Conservation (phyloP, 192 early-diverging fungal species). For the Coemansia javaensis region DNA sequence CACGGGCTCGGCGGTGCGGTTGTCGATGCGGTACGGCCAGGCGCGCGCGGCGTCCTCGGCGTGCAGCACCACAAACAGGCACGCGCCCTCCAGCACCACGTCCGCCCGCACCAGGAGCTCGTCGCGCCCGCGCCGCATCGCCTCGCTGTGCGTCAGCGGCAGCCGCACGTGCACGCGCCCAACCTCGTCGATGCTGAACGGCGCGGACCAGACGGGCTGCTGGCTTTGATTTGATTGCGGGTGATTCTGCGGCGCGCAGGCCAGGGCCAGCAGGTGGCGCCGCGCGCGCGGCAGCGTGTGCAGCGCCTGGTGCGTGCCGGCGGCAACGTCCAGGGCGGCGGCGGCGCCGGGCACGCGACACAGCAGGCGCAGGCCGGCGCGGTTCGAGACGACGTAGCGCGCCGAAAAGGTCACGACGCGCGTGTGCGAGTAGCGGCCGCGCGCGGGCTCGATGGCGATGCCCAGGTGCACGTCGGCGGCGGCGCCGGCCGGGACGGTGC, state of each 20-base stretch:
- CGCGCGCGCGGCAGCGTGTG: conserved; percentile 60
- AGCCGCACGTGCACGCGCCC: conserved; percentile 81
- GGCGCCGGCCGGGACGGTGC: conserved; percentile 59
- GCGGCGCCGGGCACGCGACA: conserved; percentile 62
- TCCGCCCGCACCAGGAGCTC: conserved; percentile 69
- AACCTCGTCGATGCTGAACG: conserved; percentile 82
- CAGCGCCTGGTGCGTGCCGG: conserved; percentile 58
- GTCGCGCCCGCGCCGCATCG: conserved; percentile 16
- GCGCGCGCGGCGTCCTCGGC: conserved; percentile 60
- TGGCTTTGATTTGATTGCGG: too few species aligned
- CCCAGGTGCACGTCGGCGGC: conserved; percentile 71
- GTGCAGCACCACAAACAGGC: conserved; percentile 80
- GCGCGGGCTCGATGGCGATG: conserved; percentile 79
- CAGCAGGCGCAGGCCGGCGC: conserved; percentile 63
- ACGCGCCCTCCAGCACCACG: conserved; percentile 82
- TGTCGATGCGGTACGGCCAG: conserved; percentile 88
- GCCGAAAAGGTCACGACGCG: conserved; percentile 89
- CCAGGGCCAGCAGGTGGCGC: conserved; percentile 65
- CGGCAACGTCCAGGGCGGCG: conserved; percentile 43
- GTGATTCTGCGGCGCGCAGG: too few species aligned
- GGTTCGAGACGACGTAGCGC: conserved; percentile 86
- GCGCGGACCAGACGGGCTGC: conserved; percentile 70
- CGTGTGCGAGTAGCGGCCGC: conserved; percentile 78
- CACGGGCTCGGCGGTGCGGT: conserved; percentile 52
- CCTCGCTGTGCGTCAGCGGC: conserved; percentile 42